Conservation (phyloP, 2,329 filamentous ascomycete species). For the Chaetothyriales sp. region DNA sequence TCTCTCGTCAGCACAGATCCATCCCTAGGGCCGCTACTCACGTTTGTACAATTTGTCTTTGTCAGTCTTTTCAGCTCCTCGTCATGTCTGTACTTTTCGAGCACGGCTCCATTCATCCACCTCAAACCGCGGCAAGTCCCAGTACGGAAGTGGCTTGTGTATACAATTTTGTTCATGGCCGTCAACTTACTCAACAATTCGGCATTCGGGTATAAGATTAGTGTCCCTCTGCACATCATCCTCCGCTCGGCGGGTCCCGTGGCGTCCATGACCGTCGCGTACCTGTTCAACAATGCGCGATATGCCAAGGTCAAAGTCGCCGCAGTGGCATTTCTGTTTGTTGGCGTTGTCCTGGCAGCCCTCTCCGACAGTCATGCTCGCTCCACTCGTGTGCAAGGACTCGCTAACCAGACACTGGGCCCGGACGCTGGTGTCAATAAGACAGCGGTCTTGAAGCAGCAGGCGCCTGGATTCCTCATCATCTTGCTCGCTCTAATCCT, state of each 20-base stretch:
- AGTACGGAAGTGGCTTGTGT: constrained; percentile 69
- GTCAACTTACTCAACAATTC: constrained; percentile 97
- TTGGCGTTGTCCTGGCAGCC: constrained; percentile 75
- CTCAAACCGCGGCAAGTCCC: constrained; percentile 68
- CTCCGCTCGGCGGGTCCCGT: constrained; percentile 89
- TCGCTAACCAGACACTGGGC: constrained; percentile 22
- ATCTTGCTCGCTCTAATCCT: constrained; percentile 79
- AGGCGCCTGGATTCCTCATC: constrained; percentile 55
- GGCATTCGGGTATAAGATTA: constrained; percentile 93
- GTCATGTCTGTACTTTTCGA: constrained; percentile 6
- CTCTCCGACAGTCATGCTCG: constrained; percentile 67
- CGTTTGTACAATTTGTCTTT: constrained; percentile 78
- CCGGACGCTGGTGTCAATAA: background rate
- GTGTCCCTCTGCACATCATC: constrained; percentile 93
- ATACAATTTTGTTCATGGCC: constrained; percentile 78
- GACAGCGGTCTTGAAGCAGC: constrained; percentile 31
- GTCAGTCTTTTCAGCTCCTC: constrained; percentile 55
- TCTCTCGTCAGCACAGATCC: constrained; percentile 85
- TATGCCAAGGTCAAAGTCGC: constrained; percentile 70
- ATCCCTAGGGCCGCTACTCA: constrained; percentile 69
- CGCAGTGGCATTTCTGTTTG: constrained; percentile 68
- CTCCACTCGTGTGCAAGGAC: constrained; percentile 34
- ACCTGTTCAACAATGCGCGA: constrained; percentile 61
- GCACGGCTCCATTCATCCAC: constrained; percentile 52
- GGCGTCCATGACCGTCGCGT: constrained; percentile 86